These are phyloP conservation scores for Ustilago curta DNA, from an alignment of 1,284 basidiomycete genomes.

Conservation along the genomic window DNA sequence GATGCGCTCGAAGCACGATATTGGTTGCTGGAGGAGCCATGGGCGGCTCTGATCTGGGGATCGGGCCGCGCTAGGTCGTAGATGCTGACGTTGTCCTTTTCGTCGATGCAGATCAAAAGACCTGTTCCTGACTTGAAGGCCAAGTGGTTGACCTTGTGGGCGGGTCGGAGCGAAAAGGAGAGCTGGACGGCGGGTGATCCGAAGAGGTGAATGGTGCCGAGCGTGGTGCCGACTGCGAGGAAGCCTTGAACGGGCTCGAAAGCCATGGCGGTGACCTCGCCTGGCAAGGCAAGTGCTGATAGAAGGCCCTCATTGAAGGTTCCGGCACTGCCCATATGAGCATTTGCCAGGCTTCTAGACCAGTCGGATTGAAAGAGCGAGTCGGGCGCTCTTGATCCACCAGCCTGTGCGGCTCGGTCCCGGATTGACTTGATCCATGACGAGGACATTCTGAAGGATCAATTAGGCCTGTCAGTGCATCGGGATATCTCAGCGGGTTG, in stretches of 20 bases:
- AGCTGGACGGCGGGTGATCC: constrained; percentile 77
- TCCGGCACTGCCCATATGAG: constrained; percentile 44
- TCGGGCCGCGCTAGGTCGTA: constrained; percentile 77
- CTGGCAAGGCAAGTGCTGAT: constrained; percentile 63
- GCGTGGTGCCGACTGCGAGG: constrained; percentile 77
- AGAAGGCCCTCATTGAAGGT: constrained; percentile 64
- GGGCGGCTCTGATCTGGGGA: constrained; percentile 52
- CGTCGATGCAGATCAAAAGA: constrained; percentile 77
- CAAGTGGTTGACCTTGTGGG: constrained; percentile 75
- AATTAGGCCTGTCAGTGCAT: neutral
- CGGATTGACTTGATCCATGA: constrained; percentile 48
- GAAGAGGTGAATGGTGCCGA: constrained; percentile 76
- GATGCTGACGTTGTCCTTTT: constrained; percentile 76
- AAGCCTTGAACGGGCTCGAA: constrained; percentile 71
- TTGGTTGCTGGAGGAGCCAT: constrained; percentile 42
- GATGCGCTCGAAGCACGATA: constrained; percentile 42
- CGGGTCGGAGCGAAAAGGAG: constrained; percentile 74
- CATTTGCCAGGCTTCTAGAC: constrained; percentile 46
- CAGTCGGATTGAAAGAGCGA: constrained; percentile 38
- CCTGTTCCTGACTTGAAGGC: constrained; percentile 75
- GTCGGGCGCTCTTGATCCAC: constrained; percentile 35
- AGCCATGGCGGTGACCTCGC: constrained; percentile 67
- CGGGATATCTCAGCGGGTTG: neutral
- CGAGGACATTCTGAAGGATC: constrained; percentile 20
- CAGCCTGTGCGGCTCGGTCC: constrained; percentile 35